phyloP scores from a whole-genome alignment of 2,329 filamentous ascomycete genomes.

The Truncatella angustata region DNA sequence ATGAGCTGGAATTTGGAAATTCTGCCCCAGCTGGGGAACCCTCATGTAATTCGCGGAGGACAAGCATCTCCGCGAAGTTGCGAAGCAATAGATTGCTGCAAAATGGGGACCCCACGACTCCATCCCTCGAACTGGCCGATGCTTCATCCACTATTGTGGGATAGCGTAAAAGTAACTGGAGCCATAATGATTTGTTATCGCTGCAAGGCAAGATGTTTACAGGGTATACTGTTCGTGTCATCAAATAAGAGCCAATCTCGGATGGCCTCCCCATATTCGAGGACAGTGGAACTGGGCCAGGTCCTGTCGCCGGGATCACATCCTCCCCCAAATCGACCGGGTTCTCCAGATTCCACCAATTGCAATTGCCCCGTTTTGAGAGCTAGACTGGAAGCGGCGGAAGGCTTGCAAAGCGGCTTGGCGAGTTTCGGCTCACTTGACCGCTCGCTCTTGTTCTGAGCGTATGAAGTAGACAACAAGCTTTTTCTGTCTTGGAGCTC shows the following conservation, averaged over 20 bases:
- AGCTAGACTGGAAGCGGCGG: background rate
- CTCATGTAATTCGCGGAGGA: background rate
- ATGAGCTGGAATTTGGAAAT: background rate
- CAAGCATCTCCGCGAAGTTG: background rate
- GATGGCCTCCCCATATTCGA: background rate
- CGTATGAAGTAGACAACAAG: background rate
- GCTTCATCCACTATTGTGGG: background rate
- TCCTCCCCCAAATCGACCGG: conserved; percentile 4
- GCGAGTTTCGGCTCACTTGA: background rate
- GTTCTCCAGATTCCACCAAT: conserved; percentile 14
- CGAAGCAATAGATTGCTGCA: background rate
- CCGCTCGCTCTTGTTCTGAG: background rate
- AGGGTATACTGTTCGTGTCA: background rate
- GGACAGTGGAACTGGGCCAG: background rate
- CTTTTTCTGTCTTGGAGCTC: background rate
- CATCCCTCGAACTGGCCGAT: background rate
- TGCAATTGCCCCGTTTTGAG: conserved; percentile 5
- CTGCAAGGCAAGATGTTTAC: background rate
- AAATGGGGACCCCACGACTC: background rate
- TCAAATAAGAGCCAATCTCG: conserved; percentile 6
- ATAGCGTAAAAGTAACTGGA: background rate
- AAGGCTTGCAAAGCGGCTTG: too few relatives aligned
- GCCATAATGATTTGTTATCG: background rate
- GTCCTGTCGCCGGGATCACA: background rate
- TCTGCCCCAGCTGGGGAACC: conserved; percentile 1